A percentile compares a stretch with the other conserved stretches of the same genome.
Conservation (phyloP, 306 rosid genomes). For the Cucurbita ficifolia region DNA sequence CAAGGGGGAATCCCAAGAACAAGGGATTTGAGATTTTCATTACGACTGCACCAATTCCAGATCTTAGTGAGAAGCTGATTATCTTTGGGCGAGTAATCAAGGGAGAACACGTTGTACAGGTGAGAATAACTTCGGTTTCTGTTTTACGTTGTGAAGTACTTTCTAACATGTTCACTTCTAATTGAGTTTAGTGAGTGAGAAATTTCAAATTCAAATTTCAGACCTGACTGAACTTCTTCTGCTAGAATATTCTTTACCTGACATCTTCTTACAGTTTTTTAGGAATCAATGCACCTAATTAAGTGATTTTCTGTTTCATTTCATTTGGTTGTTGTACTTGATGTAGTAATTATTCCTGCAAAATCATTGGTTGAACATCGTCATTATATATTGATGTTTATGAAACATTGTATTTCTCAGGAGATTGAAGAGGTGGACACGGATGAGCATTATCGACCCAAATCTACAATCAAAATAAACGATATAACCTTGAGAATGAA, state of each 20-base stretch:
- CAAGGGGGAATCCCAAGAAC: slow-evolving; percentile 41
- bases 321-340: background rate
- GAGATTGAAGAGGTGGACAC: slow-evolving; percentile 95
- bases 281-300: background rate
- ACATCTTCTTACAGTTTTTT: background rate
- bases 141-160: background rate
- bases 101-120: slow-evolving; percentile 99
- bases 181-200: background rate
- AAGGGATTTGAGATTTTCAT: slow-evolving; percentile 81
- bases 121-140: slow-evolving; percentile 12
- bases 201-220: background rate
- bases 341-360: too few species aligned
- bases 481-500: slow-evolving; percentile 41
- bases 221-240: background rate
- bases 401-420: slow-evolving; percentile 13
- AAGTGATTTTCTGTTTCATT: background rate
- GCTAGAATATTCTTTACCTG: background rate
- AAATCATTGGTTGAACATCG: background rate
- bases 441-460: slow-evolving; percentile 80
- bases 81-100: slow-evolving; percentile 81
- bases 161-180: background rate
- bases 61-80: slow-evolving; percentile 64
- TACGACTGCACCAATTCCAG: slow-evolving; percentile 96
- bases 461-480: slow-evolving; percentile 50
- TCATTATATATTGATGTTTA: background rate